These are phyloP conservation scores for Coriaria nepalensis DNA, from an alignment of 306 rosid genomes.

Conservation along the genomic window DNA sequence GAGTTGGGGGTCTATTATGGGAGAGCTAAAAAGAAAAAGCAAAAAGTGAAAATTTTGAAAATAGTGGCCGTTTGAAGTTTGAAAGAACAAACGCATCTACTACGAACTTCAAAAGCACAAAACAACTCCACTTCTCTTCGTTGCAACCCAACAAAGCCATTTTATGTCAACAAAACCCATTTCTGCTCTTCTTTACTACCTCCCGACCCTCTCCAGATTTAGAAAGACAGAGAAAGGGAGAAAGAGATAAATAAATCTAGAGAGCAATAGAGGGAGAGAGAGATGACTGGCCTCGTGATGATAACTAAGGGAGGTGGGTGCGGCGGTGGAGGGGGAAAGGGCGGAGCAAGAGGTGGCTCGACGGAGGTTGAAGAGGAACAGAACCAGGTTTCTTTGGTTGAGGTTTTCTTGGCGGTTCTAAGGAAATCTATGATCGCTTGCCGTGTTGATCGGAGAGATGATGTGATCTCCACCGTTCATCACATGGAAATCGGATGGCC, in stretches of 20 bases:
- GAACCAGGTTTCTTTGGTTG: conserved; percentile 46
- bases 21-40: too few relatives aligned
- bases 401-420: conserved; percentile 44
- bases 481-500: conserved; percentile 92
- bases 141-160: conserved; percentile 37
- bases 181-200: not conserved
- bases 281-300: conserved; percentile 68
- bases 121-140: conserved; percentile 11
- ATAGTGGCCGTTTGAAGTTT: conserved; percentile 58
- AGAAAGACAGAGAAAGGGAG: not conserved
- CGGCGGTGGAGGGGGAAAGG: conserved; percentile 39
- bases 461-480: conserved; percentile 54
- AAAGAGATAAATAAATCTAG: not conserved
- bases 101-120: conserved; percentile 12
- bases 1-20: too few relatives aligned
- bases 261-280: conserved; percentile 10
- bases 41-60: conserved; percentile 26
- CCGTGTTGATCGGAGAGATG: conserved; percentile 49
- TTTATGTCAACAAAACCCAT: conserved; percentile 13
- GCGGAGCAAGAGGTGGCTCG: conserved; percentile 10
- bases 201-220: conserved; percentile 10
- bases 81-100: not conserved
- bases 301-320: conserved; percentile 58
- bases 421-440: conserved; percentile 90
- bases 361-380: conserved; percentile 38